Conservation (phyloP, 345 rosid species). For the Bruguiera parviflora region DNA sequence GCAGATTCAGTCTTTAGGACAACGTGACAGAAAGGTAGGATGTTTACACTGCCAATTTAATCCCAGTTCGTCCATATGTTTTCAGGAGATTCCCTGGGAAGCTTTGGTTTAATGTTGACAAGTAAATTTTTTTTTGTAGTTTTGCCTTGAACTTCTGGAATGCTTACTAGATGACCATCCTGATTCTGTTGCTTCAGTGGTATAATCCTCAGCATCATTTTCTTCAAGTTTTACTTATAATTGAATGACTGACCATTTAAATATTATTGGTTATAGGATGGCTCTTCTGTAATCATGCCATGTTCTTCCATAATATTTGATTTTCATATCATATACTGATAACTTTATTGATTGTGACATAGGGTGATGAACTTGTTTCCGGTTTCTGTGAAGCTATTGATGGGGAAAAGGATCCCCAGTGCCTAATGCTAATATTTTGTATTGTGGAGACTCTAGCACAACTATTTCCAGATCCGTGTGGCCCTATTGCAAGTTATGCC, state of each 20-base stretch:
- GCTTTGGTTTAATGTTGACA: conserved; percentile 16
- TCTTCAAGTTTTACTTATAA: conserved; percentile 7
- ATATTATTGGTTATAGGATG: background rate
- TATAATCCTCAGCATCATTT: conserved; percentile 28
- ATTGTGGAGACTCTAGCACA: conserved; percentile 59
- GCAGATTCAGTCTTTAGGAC: conserved; percentile 76
- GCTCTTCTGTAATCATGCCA: too few relatives aligned
- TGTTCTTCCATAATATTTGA: too few relatives aligned
- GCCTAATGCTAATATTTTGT: conserved; percentile 73
- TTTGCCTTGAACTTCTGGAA: conserved; percentile 79
- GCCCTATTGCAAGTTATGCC: conserved; percentile 57
- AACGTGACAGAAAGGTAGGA: conserved; percentile 72
- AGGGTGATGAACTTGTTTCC: conserved; percentile 63
- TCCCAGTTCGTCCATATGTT: background rate
- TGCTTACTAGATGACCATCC: conserved; percentile 62
- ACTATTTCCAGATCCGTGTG: conserved; percentile 62
- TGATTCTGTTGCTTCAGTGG: conserved; percentile 48
- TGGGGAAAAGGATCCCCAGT: conserved; percentile 88
- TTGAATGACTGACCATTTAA: background rate
- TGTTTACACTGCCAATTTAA: background rate
- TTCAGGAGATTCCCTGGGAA: background rate
- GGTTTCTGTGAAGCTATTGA: conserved; percentile 73
- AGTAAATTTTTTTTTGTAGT: conserved; percentile 44
- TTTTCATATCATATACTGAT: conserved; percentile 11
- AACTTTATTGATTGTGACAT: conserved; percentile 15